Evolutionary conservation across 2,329 filamentous ascomycete genomes (phyloP).

Genomic region (Fusarium sp.): DNA sequence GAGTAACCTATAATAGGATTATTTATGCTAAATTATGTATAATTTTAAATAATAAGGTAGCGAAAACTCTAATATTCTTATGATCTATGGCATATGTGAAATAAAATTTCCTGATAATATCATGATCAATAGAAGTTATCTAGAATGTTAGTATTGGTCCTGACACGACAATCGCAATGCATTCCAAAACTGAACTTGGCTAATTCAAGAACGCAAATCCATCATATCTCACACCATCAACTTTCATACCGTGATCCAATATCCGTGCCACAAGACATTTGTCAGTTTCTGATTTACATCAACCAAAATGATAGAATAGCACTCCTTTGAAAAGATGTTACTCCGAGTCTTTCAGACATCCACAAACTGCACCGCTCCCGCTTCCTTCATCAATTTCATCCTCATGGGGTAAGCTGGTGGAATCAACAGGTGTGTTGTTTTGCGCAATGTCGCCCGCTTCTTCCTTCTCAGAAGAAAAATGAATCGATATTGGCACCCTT

Average conservation of each 20-base stretch:
- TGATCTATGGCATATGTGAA: too few relatives aligned
- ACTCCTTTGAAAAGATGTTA: not conserved
- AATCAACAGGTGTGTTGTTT: not conserved
- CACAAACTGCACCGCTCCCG: too few relatives aligned
- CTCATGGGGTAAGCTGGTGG: not conserved
- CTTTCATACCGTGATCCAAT: not conserved
- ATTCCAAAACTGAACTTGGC: not conserved
- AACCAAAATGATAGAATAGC: not conserved
- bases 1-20: not conserved
- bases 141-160: not conserved
- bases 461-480: not conserved
- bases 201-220: not conserved
- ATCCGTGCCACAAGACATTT: too few relatives aligned
- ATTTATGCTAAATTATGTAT: not conserved
- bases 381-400: too few relatives aligned
- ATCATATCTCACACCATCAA: too few relatives aligned
- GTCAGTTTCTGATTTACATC: too few relatives aligned
- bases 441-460: not conserved
- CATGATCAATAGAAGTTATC: not conserved
- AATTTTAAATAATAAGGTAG: not conserved
- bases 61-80: too few relatives aligned
- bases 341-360: not conserved
- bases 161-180: not conserved
- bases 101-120: not conserved
- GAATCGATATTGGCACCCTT: not conserved